Percentiles rank a stretch among this genome's conserved stretches.
Evolutionary conservation across 1,284 basidiomycete species (phyloP).

Genomic region (Malassezia psittaci): DNA sequence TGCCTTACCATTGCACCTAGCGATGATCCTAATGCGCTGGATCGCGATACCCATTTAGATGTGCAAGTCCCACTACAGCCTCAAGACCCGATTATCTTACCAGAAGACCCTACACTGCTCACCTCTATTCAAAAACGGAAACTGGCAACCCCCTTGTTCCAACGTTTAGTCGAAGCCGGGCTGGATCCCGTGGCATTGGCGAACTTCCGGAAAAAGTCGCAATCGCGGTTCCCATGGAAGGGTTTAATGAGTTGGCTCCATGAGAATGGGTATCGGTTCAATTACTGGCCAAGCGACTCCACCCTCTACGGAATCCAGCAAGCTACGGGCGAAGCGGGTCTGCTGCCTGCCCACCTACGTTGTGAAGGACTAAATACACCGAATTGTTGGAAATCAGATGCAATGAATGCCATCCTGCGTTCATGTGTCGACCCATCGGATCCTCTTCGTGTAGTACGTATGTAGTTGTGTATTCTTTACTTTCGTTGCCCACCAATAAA

Average conservation of each 20-base stretch:
- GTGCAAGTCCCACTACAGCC: constrained; percentile 16
- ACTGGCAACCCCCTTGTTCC: constrained; percentile 16
- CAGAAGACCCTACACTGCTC: constrained; percentile 18
- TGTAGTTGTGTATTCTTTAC: background rate
- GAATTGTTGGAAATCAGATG: constrained; percentile 20
- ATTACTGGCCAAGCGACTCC: constrained; percentile 18
- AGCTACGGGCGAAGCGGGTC: constrained; percentile 12
- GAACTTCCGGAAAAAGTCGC: constrained; percentile 18
- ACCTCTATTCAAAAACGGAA: constrained; percentile 19
- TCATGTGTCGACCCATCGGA: constrained; percentile 16
- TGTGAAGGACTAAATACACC: constrained; percentile 18
- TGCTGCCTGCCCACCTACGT: constrained; percentile 15
- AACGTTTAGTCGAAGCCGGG: constrained; percentile 17
- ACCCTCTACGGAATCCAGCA: constrained; percentile 16
- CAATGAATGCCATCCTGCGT: constrained; percentile 18
- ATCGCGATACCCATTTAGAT: constrained; percentile 15
- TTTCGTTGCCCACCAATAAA: background rate
- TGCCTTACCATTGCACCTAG: constrained; percentile 16
- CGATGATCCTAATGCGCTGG: constrained; percentile 10
- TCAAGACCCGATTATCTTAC: constrained; percentile 17
- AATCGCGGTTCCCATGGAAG: constrained; percentile 19
- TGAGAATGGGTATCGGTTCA: constrained; percentile 18
- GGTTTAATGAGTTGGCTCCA: constrained; percentile 18
- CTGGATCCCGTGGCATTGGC: constrained; percentile 14
- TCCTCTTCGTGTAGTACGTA: constrained; percentile 15